phyloP scores from a whole-genome alignment of 106 monocot genomes.

The Dendrobium nobile region DNA sequence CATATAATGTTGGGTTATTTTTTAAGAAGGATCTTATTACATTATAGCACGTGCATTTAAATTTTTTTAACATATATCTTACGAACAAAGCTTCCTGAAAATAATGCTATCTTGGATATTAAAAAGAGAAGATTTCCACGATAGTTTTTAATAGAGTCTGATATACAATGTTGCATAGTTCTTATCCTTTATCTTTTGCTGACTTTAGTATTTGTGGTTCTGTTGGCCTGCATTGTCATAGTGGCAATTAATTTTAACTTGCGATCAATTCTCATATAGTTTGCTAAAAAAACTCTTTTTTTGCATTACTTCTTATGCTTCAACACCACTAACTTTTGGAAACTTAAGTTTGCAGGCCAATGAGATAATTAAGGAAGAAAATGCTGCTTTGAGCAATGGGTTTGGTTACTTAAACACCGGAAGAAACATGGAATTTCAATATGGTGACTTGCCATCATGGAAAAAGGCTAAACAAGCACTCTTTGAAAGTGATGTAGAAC shows the following conservation, averaged over 20 bases:
- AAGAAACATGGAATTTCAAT: conserved; percentile 6
- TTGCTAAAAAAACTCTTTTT: not conserved
- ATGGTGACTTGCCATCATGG: conserved; percentile 16
- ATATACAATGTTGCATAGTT: no score
- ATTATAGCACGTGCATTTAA: no score
- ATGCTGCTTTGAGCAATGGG: conserved; percentile 21
- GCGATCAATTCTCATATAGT: not conserved
- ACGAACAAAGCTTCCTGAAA: no score
- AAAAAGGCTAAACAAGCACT: conserved; percentile 19
- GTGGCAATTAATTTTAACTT: not conserved
- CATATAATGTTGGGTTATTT: no score
- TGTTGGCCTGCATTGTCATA: not conserved
- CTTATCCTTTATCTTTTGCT: not conserved
- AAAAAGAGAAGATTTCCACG: no score
- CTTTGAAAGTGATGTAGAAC: conserved; percentile 20
- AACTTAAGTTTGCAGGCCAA: conserved; percentile 37
- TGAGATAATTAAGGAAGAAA: conserved; percentile 32
- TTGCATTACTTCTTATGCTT: not conserved
- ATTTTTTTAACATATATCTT: no score
- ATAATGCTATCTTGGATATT: no score
- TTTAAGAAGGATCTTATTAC: no score
- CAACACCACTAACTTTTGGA: not conserved
- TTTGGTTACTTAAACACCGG: conserved; percentile 18
- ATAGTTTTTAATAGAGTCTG: no score
- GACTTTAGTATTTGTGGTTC: not conserved